phyloP scores from a whole-genome alignment of 2,329 filamentous ascomycete species.

The Thelonectria blattea region DNA sequence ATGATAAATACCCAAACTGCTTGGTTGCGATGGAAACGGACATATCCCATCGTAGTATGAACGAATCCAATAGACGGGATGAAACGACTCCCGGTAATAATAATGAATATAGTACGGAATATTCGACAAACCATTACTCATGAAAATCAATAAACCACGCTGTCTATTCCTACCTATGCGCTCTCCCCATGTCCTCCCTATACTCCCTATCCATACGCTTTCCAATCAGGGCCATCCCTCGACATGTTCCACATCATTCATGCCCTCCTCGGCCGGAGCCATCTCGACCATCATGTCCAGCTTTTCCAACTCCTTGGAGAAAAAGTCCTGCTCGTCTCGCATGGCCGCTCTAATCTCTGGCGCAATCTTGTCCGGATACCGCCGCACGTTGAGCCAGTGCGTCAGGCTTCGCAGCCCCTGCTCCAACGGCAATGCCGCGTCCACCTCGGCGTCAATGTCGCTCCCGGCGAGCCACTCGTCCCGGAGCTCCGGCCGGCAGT shows the following conservation, averaged over 20 bases:
- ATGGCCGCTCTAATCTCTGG: slow-evolving; percentile 62
- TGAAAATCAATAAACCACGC: no score
- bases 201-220: not conserved
- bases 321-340: slow-evolving; percentile 80
- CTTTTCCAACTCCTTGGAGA: slow-evolving; percentile 77
- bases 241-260: slow-evolving; percentile 43
- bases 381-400: slow-evolving; percentile 89
- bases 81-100: slow-evolving; percentile 22
- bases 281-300: slow-evolving; percentile 63
- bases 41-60: slow-evolving; percentile 8
- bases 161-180: not conserved
- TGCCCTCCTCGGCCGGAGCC: slow-evolving; percentile 42
- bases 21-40: slow-evolving; percentile 15
- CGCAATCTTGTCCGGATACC: slow-evolving; percentile 81
- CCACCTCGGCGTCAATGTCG: slow-evolving; percentile 92
- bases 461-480: slow-evolving; percentile 95
- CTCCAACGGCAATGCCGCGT: slow-evolving; percentile 89
- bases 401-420: slow-evolving; percentile 88
- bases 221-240: slow-evolving; percentile 35
- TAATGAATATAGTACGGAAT: slow-evolving; percentile 19
- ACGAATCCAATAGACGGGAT: slow-evolving; percentile 17
- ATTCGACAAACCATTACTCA: not conserved
- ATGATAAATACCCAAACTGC: slow-evolving; percentile 22
- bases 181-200: no score
- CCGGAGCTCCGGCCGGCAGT: slow-evolving; percentile 88